phyloP scores from a whole-genome alignment of 805 yeast genomes.

The Wickerhamomyces bovis region DNA sequence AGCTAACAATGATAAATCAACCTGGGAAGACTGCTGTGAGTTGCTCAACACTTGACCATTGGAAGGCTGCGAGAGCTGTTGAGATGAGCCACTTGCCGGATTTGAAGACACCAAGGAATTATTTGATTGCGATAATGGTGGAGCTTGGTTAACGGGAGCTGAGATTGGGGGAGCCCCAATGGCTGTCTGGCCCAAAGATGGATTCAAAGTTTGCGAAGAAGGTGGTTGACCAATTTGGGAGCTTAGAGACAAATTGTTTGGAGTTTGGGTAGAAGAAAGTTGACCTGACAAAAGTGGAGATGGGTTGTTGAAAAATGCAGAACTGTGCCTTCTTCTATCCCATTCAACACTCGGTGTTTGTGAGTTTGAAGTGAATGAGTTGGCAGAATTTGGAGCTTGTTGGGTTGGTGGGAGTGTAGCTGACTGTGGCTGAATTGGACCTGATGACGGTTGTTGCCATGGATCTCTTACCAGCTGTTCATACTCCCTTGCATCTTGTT shows the following conservation, averaged over 20 bases:
- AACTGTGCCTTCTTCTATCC: slow-evolving; percentile 49
- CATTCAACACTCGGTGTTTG: slow-evolving; percentile 39
- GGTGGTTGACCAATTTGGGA: slow-evolving; percentile 3
- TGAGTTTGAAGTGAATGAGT: slow-evolving; percentile 26
- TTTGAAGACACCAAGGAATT: background rate
- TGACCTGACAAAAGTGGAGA: slow-evolving; percentile 21
- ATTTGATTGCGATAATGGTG: slow-evolving; percentile 6
- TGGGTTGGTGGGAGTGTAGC: slow-evolving; percentile 15
- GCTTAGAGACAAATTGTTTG: slow-evolving; percentile 19
- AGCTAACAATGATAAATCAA: slow-evolving; percentile 67
- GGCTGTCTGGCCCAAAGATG: slow-evolving; percentile 7
- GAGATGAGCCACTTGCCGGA: slow-evolving; percentile 4
- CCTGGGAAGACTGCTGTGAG: slow-evolving; percentile 28
- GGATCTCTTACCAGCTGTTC: slow-evolving; percentile 41
- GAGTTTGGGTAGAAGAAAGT: slow-evolving; percentile 18
- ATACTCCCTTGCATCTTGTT: slow-evolving; percentile 31
- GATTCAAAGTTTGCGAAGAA: background rate
- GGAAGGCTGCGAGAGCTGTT: slow-evolving; percentile 2
- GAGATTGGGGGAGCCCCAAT: slow-evolving; percentile 13
- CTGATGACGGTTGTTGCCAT: slow-evolving; percentile 24
- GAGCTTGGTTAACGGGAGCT: slow-evolving; percentile 16
- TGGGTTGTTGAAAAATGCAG: slow-evolving; percentile 41
- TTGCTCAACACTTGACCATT: slow-evolving; percentile 6
- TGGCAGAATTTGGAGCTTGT: slow-evolving; percentile 8
- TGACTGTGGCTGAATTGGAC: slow-evolving; percentile 11